Evolutionary conservation across 2,329 filamentous ascomycete genomes (phyloP).

Genomic region (Aspergillus flavus): DNA sequence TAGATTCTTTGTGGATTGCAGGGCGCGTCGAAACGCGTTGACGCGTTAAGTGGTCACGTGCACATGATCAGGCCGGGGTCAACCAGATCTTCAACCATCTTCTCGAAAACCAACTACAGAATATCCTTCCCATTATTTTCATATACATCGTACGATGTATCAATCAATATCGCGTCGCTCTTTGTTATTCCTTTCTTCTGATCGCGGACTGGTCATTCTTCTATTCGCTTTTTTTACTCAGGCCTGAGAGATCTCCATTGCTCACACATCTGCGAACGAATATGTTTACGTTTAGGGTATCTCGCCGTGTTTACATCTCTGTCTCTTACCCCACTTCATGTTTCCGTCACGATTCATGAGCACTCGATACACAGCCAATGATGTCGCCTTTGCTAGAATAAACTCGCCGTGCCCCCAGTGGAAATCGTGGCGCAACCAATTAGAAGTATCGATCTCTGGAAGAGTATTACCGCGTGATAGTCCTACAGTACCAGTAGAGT

Average conservation of each 20-base stretch:
- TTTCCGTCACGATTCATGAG: background rate
- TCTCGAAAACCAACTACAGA: too few species aligned
- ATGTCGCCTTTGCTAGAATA: background rate
- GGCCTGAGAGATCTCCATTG: background rate
- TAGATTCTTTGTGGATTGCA: conserved; percentile 16
- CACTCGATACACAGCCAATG: background rate
- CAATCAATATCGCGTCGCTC: background rate
- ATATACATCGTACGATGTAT: background rate
- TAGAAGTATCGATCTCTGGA: background rate
- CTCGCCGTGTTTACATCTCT: background rate
- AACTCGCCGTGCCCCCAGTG: background rate
- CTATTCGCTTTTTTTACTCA: background rate
- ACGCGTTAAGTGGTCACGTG: conserved; percentile 35
- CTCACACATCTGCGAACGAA: background rate
- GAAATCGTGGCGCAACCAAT: background rate
- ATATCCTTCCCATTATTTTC: background rate
- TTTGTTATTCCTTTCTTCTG: background rate
- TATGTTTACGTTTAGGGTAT: background rate
- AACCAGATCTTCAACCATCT: too few species aligned
- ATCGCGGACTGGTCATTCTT: background rate
- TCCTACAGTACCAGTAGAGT: background rate
- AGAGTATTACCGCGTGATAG: background rate
- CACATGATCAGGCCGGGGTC: background rate
- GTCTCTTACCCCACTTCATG: background rate
- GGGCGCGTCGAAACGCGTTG: conserved; percentile 24